A percentile compares a stretch with the other conserved stretches of the same genome.
These are phyloP conservation scores for Talaromyces funiculosus DNA, from an alignment of 2,329 filamentous ascomycete genomes.

Conservation along the genomic window DNA sequence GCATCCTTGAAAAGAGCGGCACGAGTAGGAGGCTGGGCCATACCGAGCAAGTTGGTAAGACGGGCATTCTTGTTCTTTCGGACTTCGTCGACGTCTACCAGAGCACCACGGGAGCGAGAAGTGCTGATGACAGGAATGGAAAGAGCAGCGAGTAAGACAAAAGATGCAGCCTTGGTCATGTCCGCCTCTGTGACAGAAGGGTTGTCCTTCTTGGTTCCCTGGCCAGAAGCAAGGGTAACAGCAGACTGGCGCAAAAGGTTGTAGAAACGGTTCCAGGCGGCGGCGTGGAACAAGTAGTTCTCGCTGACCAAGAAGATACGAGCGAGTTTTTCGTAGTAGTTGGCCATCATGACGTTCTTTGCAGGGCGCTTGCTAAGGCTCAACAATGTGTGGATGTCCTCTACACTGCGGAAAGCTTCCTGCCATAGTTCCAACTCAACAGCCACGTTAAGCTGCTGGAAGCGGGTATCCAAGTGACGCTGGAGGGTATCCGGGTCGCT, in stretches of 20 bases:
- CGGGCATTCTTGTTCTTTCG: conserved; percentile 99
- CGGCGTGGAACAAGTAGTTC: conserved; percentile 98
- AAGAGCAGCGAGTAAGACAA: conserved; percentile 87
- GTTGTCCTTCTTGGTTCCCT: conserved; percentile 90
- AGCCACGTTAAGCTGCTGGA: conserved; percentile 96
- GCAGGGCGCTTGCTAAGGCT: conserved; percentile 96
- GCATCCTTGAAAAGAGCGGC: conserved; percentile 91
- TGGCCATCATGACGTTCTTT: conserved; percentile 99
- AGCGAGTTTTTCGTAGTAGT: conserved; percentile 99
- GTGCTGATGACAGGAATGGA: conserved; percentile 99
- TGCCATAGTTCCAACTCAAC: conserved; percentile 98
- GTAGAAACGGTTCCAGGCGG: conserved; percentile 96
- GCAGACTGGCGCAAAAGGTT: conserved; percentile 90
- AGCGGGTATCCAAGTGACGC: conserved; percentile 93
- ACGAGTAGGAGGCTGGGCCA: conserved; percentile 83
- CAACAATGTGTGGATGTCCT: conserved; percentile 96
- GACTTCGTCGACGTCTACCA: conserved; percentile 94
- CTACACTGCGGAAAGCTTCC: conserved; percentile 97
- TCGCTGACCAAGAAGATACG: conserved; percentile 98
- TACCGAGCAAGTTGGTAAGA: conserved; percentile 90
- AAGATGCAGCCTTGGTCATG: conserved; percentile 89
- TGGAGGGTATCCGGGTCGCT: conserved; percentile 96
- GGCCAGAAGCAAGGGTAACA: conserved; percentile 72
- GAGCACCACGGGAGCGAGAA: conserved; percentile 85
- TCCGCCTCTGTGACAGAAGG: conserved; percentile 83